Base-by-base conservation (phyloP, 768 basidiomycete genomes). In the Boletus subcaerulescens region DNA sequence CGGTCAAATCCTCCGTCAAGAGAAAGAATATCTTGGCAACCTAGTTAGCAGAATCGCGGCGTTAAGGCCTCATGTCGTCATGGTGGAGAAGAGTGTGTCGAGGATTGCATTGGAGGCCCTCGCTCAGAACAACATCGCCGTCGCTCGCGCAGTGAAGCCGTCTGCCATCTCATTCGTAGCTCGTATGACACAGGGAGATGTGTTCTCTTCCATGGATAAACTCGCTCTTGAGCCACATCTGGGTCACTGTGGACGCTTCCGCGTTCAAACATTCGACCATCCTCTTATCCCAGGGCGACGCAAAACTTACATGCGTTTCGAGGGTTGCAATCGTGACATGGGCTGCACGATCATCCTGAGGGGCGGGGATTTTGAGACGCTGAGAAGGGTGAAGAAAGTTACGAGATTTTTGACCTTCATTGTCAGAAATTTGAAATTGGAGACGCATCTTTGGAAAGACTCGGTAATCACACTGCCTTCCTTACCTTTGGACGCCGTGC, bases 291-390 rank as follows among this genome's bases (percentile, higher is more conserved):
- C 95, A n/a, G 94, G 93, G 18, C 82, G 81, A 17, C 80, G 97
- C 52, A 99, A 99, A 76, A 93, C 96, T 0, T 90, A 93, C 66
- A 94, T 99, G 93, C 87, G 97, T 1, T 98, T 99, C 64, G 97
- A 99, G 71, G 96, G 96, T 2, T 97, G 95, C 64, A 89, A 83
- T 65, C 82, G 83, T 47, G 92, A 97, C 58, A 89, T 92, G 81
- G 95, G 95, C 0, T 98, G 94, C 60, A 98, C 97, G 3, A 87
- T 99, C 60, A 79, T 98, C 38, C 71, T 99, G 44, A 82, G 97
- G 41, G 97, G 97, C 11, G 94, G 84, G 4, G 83, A 95, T 64
- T 78, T 87, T 52, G 87, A 88, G 38, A 91, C 84, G 0, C 74
- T 99, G 51, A 80, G 81, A 48, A 86, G 87, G 50, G 81, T 98